A percentile compares a stretch with the other conserved stretches of the same genome.
Evolutionary conservation across 805 yeast genomes (phyloP).

Genomic region (Metschnikowia proteae): DNA sequence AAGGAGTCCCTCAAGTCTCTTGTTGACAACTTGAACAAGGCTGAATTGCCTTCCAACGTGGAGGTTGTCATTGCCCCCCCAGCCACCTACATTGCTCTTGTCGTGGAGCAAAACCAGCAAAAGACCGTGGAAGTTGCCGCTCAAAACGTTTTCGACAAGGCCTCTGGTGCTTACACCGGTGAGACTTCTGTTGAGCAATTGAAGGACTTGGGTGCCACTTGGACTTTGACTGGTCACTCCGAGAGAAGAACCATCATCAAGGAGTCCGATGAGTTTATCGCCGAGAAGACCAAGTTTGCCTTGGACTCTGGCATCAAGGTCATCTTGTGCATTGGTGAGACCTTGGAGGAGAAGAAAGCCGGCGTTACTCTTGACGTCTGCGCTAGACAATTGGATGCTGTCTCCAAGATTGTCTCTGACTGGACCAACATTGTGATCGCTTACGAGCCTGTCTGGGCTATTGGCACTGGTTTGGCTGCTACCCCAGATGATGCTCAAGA

Average conservation of each 20-base stretch:
- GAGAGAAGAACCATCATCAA: conserved; percentile 94
- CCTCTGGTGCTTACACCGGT: conserved; percentile 97
- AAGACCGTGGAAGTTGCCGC: conserved; percentile 78
- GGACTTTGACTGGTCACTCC: conserved; percentile 97
- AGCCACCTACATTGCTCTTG: conserved; percentile 81
- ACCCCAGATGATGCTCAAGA: conserved; percentile 98
- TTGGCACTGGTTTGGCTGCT: conserved; percentile 98
- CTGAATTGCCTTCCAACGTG: conserved; percentile 69
- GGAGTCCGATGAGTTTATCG: conserved; percentile 87
- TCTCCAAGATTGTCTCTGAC: conserved; percentile 72
- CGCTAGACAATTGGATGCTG: conserved; percentile 88
- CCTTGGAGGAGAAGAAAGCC: conserved; percentile 89
- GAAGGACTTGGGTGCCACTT: conserved; percentile 86
- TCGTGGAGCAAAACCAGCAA: conserved; percentile 65
- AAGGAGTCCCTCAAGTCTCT: conserved; percentile 78
- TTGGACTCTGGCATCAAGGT: conserved; percentile 85
- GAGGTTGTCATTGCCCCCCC: conserved; percentile 98
- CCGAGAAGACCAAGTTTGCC: conserved; percentile 92
- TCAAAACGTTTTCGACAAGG: conserved; percentile 85
- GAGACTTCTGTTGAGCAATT: conserved; percentile 86
- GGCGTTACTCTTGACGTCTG: conserved; percentile 82
- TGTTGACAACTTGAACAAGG: conserved; percentile 76
- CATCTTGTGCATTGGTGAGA: conserved; percentile 96
- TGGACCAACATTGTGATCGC: conserved; percentile 94
- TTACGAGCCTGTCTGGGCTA: conserved; percentile 99